phyloP scores from a whole-genome alignment of 2,329 filamentous ascomycete genomes.

The Pseudonectria foliicola region DNA sequence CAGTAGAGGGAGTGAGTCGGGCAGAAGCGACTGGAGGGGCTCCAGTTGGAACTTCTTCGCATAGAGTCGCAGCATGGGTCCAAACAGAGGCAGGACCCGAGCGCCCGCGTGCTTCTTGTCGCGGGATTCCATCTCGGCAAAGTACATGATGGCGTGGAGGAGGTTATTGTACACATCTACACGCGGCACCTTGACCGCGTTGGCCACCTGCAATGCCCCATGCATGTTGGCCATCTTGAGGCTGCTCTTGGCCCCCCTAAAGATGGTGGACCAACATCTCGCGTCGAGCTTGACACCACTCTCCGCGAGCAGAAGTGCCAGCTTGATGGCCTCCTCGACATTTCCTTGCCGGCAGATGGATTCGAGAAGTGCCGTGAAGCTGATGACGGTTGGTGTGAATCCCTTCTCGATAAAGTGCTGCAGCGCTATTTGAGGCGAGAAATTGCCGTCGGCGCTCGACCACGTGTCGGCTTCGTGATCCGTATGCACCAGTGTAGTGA shows the following conservation, averaged over 20 bases:
- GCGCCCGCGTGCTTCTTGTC: slow-evolving; percentile 23
- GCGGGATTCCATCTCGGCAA: slow-evolving; percentile 33
- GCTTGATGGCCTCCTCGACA: slow-evolving; percentile 27
- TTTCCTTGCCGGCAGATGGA: slow-evolving; percentile 55
- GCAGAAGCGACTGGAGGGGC: slow-evolving; percentile 36
- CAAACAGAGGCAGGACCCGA: slow-evolving; percentile 34
- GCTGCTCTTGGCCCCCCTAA: slow-evolving; percentile 60
- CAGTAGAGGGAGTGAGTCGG: slow-evolving; percentile 28
- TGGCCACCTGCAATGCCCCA: slow-evolving; percentile 29
- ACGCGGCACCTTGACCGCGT: slow-evolving; percentile 41
- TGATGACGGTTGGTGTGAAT: slow-evolving; percentile 53
- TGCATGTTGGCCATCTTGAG: slow-evolving; percentile 46
- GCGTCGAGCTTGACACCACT: slow-evolving; percentile 53
- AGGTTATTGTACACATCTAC: slow-evolving; percentile 29
- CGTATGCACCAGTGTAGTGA: slow-evolving; percentile 50
- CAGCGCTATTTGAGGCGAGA: slow-evolving; percentile 26
- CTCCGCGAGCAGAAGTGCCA: slow-evolving; percentile 27
- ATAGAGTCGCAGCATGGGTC: slow-evolving; percentile 43
- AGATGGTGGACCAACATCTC: slow-evolving; percentile 60
- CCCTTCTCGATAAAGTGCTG: slow-evolving; percentile 49
- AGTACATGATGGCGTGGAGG: slow-evolving; percentile 43
- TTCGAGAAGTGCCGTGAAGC: slow-evolving; percentile 61
- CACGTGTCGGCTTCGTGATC: slow-evolving; percentile 13
- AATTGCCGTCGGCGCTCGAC: slow-evolving; percentile 12
- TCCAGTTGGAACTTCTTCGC: slow-evolving; percentile 39